Conservation (phyloP, 192 early-diverging fungal genomes). For the Rhizophagus clarus region DNA sequence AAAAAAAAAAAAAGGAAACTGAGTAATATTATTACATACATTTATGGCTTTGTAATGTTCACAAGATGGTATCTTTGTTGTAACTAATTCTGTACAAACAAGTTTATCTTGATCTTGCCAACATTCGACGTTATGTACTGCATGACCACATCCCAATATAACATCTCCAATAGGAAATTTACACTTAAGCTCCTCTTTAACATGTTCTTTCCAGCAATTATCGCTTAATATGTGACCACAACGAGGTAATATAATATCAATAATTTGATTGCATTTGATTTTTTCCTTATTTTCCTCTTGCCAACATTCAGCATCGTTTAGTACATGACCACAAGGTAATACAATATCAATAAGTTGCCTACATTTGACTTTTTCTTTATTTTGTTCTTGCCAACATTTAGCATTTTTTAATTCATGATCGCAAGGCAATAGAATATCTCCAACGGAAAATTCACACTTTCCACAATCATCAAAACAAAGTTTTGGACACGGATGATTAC, state of each 20-base stretch:
- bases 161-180: not conserved
- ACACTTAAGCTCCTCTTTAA: not conserved
- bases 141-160: not conserved
- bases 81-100: conserved; percentile 35
- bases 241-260: no score
- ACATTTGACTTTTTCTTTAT: not conserved
- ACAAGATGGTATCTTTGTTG: conserved; percentile 38
- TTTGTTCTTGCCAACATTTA: conserved; percentile 30
- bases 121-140: not conserved
- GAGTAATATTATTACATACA: not conserved
- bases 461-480: conserved; percentile 55
- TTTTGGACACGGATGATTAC: conserved; percentile 50
- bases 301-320: no score
- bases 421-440: conserved; percentile 31
- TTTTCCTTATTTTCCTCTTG: no score
- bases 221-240: no score
- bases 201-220: no score
- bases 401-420: conserved; percentile 35
- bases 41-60: conserved; percentile 39
- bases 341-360: not conserved
- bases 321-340: not conserved
- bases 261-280: no score
- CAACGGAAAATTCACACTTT: conserved; percentile 34
- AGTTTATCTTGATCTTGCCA: not conserved
- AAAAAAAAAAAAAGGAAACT: not conserved